phyloP scores from a whole-genome alignment of 2,329 filamentous ascomycete species.

The Botrytis cinerea region DNA sequence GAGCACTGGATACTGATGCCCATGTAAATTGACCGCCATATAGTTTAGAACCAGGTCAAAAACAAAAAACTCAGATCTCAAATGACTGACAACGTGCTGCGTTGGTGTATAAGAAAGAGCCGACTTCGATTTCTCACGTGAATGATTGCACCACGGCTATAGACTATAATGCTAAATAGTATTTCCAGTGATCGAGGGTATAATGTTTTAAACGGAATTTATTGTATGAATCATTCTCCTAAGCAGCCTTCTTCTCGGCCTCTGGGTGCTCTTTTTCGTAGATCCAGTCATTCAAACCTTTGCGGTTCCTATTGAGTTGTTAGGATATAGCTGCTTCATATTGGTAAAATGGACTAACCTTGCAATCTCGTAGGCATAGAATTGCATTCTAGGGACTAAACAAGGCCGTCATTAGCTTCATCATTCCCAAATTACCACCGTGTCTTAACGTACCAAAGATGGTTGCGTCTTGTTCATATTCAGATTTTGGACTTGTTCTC shows the following conservation, averaged over 20 bases:
- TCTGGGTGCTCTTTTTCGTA: conserved; percentile 77
- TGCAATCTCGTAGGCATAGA: conserved; percentile 76
- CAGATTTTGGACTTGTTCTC: conserved; percentile 71
- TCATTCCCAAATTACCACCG: background rate
- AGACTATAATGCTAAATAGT: background rate
- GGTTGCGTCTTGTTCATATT: conserved; percentile 86
- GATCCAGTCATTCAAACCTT: conserved; percentile 94
- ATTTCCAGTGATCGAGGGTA: background rate
- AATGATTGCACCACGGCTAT: background rate
- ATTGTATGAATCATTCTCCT: conserved; percentile 13
- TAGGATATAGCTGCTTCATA: background rate
- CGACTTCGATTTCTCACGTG: background rate
- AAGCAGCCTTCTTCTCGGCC: conserved; percentile 37
- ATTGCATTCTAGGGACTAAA: conserved; percentile 69
- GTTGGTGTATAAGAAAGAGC: background rate
- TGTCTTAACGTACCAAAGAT: conserved; percentile 73
- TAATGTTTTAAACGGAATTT: background rate
- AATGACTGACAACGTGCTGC: background rate
- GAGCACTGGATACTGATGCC: background rate
- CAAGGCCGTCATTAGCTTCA: conserved; percentile 25
- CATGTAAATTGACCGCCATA: background rate
- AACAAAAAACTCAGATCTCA: background rate
- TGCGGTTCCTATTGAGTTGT: conserved; percentile 62
- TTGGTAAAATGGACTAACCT: conserved; percentile 38
- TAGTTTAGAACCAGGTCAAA: background rate